Conservation (phyloP, 2,329 filamentous ascomycete genomes). For the Fusarium drepaniforme region DNA sequence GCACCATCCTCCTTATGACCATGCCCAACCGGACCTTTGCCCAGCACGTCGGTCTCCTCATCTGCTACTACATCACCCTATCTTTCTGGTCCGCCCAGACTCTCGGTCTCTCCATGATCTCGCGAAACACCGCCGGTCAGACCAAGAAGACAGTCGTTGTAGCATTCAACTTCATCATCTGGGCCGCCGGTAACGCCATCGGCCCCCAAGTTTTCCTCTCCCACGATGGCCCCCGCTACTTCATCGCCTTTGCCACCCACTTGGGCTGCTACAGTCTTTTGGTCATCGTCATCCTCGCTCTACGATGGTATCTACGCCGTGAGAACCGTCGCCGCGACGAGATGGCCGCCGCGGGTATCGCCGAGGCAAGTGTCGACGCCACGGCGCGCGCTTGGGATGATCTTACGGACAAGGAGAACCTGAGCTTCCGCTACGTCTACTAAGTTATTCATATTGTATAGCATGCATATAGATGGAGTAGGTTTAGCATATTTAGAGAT, state of each 20-base stretch:
- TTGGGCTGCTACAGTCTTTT: slow-evolving; percentile 75
- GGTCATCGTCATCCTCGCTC: slow-evolving; percentile 65
- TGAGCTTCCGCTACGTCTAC: slow-evolving; percentile 68
- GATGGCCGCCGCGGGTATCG: slow-evolving; percentile 53
- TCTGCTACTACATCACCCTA: slow-evolving; percentile 81
- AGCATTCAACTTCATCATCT: slow-evolving; percentile 77
- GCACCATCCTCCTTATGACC: slow-evolving; percentile 79
- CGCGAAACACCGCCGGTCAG: slow-evolving; percentile 77
- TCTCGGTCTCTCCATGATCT: slow-evolving; percentile 74
- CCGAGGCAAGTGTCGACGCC: slow-evolving; percentile 49
- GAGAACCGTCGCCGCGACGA: slow-evolving; percentile 70
- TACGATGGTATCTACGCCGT: slow-evolving; percentile 67
- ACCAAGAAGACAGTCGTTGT: slow-evolving; percentile 79
- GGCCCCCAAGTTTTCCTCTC: slow-evolving; percentile 75
- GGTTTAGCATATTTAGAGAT: background rate
- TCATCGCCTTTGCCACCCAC: slow-evolving; percentile 76
- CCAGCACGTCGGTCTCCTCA: slow-evolving; percentile 74
- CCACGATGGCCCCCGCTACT: slow-evolving; percentile 73
- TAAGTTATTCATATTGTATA: slow-evolving; percentile 37
- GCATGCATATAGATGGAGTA: slow-evolving; percentile 1
- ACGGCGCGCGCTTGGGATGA: slow-evolving; percentile 64
- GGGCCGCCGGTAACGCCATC: slow-evolving; percentile 76
- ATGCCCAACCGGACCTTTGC: slow-evolving; percentile 68
- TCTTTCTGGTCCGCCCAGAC: slow-evolving; percentile 83
- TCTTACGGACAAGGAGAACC: slow-evolving; percentile 70